phyloP scores from a whole-genome alignment of 2,329 filamentous ascomycete species.

The Botrytis porri region DNA sequence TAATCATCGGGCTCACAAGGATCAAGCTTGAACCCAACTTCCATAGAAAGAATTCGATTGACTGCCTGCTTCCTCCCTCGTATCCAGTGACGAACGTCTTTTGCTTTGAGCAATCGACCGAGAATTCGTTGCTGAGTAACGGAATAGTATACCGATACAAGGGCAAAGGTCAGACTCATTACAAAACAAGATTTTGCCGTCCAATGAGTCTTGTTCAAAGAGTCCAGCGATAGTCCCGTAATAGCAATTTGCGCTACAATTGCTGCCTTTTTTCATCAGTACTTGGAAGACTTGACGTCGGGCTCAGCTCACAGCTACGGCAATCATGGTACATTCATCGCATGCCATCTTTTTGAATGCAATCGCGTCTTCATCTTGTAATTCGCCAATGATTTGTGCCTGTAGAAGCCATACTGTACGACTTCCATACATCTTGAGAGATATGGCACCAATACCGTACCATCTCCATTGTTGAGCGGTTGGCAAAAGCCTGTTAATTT shows the following conservation, averaged over 20 bases:
- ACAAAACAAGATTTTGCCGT: constrained; percentile 1
- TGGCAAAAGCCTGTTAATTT: too few relatives aligned
- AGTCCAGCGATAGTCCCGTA: background rate
- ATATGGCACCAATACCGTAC: background rate
- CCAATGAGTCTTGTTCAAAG: background rate
- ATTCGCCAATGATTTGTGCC: background rate
- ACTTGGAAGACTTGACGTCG: background rate
- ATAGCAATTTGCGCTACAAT: background rate
- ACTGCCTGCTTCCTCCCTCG: background rate
- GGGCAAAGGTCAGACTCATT: background rate
- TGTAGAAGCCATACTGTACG: background rate
- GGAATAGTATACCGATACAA: background rate
- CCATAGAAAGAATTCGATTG: background rate
- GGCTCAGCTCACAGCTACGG: background rate
- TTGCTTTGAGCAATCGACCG: background rate
- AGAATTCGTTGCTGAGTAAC: background rate
- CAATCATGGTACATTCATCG: constrained; percentile 9
- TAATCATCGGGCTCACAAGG: constrained; percentile 2
- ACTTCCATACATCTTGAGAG: background rate
- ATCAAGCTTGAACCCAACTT: background rate
- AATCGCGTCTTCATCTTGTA: background rate
- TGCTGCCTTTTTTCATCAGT: constrained; percentile 1
- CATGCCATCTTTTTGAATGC: constrained; percentile 3
- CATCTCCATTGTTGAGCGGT: background rate
- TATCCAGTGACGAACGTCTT: constrained; percentile 2